Percentiles rank a stretch among this genome's conserved stretches.
These are phyloP conservation scores for Oidiodendron maius DNA, from an alignment of 495 filamentous ascomycete species.

Conservation along the genomic window DNA sequence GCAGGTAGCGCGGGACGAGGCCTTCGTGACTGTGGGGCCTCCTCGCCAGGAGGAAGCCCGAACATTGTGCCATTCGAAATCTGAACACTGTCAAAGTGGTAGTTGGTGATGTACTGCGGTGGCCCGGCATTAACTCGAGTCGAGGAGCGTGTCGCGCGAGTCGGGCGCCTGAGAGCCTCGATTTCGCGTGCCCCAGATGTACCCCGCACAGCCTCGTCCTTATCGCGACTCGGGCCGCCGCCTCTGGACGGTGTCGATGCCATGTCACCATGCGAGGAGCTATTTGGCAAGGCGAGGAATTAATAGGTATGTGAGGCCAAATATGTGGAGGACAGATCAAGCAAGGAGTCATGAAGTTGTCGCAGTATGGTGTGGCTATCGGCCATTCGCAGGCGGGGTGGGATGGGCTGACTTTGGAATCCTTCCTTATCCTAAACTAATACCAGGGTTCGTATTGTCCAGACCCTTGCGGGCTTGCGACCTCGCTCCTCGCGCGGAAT, in stretches of 20 bases:
- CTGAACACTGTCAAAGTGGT: not conserved
- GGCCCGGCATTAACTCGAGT: not conserved
- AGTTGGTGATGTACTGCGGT: not conserved
- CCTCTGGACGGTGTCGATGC: conserved; percentile 1
- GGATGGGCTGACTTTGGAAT: not conserved
- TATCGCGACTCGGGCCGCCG: not conserved
- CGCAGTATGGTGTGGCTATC: not conserved
- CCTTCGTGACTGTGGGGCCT: not conserved
- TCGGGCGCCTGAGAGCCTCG: not conserved
- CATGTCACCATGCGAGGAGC: not conserved
- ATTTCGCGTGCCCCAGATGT: not conserved
- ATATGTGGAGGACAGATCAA: not conserved
- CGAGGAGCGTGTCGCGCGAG: not conserved
- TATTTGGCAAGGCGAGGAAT: not conserved
- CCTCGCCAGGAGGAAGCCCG: not conserved
- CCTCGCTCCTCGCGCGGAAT: not conserved
- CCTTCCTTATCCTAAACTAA: not conserved
- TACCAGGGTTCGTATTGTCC: no score
- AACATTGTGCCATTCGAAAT: not conserved
- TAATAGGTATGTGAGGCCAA: not conserved
- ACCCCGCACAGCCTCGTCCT: not conserved
- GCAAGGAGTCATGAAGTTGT: not conserved
- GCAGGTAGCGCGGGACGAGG: not conserved
- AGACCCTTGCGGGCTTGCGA: not conserved
- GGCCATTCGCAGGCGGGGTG: not conserved